Evolutionary conservation across 495 filamentous ascomycete species (phyloP), one percentile per base, ranked within the genome.

Genomic region (Neurospora sp.): DNA sequence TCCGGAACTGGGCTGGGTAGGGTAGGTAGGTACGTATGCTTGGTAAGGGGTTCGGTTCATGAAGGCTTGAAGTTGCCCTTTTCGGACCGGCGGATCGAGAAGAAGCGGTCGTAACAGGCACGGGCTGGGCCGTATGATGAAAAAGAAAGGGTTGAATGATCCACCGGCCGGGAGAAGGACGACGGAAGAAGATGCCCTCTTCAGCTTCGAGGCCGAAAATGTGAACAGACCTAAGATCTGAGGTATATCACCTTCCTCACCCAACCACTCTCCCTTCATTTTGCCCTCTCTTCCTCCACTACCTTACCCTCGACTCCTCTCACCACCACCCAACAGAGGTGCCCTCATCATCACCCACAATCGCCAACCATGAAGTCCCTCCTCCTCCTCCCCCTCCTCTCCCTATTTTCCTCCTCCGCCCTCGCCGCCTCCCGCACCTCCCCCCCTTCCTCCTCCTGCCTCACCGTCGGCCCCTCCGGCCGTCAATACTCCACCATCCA

Each of bases 391-490:
- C 37, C 74, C n/a, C 70, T 70, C 59, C 69, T 80, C 35, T 35
- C 73, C 14, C 12, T 68, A 7, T 8, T 73, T 45, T 78, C 78
- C 27, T 74, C 76, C 35, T 61, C 83, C 14, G 82, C 73, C 69
- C 73, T 81, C 41, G 82, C 83, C 18, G 80, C 78, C 41, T 77
- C 79, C 45, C 84, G 87, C 44, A 87, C 83, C 18, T 80, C 82
- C n/a, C 77, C 87, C 4, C 88, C 88, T 0, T 73, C 83, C 22
- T 83, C 83, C 10, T 83, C 83, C 8, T 86, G 87, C 44, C 81
- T 89, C 22, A 79, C 83, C 27, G 88, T 90, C 39, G 80, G 82
- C 71, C 77, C 80, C 12, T 77, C 80, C 12, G 82, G 79, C 68
- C 78, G 82, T 42, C 7, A 4, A 31, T 87, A 84, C 77, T 68